Conservation (phyloP, 495 filamentous ascomycete species). For the Diplogelasinospora grovesii region DNA sequence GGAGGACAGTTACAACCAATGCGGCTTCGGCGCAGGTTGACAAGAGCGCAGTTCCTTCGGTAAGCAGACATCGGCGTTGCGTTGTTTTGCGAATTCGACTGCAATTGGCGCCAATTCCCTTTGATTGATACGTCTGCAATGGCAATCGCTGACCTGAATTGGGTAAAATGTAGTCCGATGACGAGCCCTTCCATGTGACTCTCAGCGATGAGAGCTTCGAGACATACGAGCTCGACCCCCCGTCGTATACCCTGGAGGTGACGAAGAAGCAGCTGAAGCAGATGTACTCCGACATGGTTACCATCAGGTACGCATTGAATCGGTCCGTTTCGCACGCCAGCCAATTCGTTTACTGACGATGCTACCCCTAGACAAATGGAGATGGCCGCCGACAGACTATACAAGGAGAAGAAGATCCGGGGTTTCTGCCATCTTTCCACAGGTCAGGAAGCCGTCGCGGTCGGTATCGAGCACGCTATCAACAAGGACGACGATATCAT, state of each 20-base stretch:
- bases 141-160: conserved; percentile 3
- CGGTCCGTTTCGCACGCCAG: not conserved
- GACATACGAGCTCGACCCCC: conserved; percentile 97
- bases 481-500: conserved; percentile 87
- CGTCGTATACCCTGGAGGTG: conserved; percentile 79
- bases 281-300: conserved; percentile 98
- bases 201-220: conserved; percentile 98
- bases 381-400: conserved; percentile 94
- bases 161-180: conserved; percentile 63
- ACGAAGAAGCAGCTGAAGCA: conserved; percentile 97
- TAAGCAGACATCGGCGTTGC: conserved; percentile 27
- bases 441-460: conserved; percentile 94
- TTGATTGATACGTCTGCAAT: not conserved
- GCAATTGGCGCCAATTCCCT: not conserved
- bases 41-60: conserved; percentile 69
- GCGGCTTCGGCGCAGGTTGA: conserved; percentile 86
- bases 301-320: conserved; percentile 69
- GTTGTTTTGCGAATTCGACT: conserved; percentile 3
- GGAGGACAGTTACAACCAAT: conserved; percentile 81
- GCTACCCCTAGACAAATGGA: conserved; percentile 76
- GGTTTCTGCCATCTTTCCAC: conserved; percentile 99
- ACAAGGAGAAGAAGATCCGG: conserved; percentile 99
- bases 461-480: conserved; percentile 95
- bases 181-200: conserved; percentile 84
- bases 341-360: not conserved